Base-by-base conservation (phyloP, 345 rosid species). In the Syzygium aqueum region DNA sequence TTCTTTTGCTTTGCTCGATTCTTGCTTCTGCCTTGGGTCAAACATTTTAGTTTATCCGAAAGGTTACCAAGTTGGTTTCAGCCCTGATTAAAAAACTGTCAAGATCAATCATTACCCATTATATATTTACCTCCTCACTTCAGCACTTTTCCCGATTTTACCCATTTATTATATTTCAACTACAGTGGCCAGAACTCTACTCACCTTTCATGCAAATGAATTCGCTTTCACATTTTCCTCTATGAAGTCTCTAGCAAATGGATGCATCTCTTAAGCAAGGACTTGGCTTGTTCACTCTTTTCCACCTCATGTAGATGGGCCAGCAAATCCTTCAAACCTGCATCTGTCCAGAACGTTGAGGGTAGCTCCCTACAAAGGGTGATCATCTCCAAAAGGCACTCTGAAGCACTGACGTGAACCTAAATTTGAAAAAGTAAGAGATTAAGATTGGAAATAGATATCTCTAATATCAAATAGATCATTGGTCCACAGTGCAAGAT, bases 371-470 rank as follows among this genome's bases (percentile, higher is more conserved):
- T 85, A 85, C 27, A 87, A 86, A 94, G 90, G 89, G 89, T 90
- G 57, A 85, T 90, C 65, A 93, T 88, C 82, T 93, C 97, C 53
- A 96, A 59, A 87, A 96, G 95, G 91, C 98, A 94, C 89, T 95
- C 97, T 5, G 98, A 93, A 53, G 99, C 95, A 86, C 92, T 90
- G 43, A 97, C 90, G 86, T 97, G 99, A 89, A 97, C 95, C 99
- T 97, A 83, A 51, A 89, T 56, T 84, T 5, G 80, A 37, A 49
- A 37, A 10, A 37, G 85, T 52, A 33, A 51, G 50, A 46, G 40
- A 53, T 52, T 57, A 33, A 67, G 51, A 13, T 21, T 73, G 80
- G 12, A 73, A 73, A 33, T 33, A 37, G 40, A 33, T 19, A 33
- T 73, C 80, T 73, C 25, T 73, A 73, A 37, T 73, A 37, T 21